Conservation (phyloP, 2,329 filamentous ascomycete species). For the Xylaria sp. region DNA sequence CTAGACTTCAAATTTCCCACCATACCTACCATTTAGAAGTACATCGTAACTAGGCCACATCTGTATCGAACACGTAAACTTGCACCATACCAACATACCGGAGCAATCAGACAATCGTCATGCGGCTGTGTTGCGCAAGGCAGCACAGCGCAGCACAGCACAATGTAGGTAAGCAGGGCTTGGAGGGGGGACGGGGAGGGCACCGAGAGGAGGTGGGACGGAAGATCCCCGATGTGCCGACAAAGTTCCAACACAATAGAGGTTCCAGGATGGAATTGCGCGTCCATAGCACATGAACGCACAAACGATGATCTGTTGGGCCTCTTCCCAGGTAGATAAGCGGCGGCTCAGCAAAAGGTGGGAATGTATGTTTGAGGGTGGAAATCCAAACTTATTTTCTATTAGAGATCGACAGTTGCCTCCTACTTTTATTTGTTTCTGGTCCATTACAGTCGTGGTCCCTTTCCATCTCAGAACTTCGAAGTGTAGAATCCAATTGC, state of each 20-base stretch:
- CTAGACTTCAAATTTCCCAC: not conserved
- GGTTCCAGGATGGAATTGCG: slow-evolving; percentile 39
- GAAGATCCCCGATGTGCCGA: slow-evolving; percentile 43
- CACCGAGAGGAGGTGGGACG: slow-evolving; percentile 23
- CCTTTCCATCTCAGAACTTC: slow-evolving; percentile 1
- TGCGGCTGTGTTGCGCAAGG: slow-evolving; percentile 14
- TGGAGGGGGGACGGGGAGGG: not conserved
- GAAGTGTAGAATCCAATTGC: not conserved
- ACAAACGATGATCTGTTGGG: slow-evolving; percentile 16
- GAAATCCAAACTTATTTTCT: slow-evolving; percentile 30
- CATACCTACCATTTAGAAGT: slow-evolving; percentile 14
- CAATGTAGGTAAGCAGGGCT: slow-evolving; percentile 1
- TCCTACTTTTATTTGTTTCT: slow-evolving; percentile 17
- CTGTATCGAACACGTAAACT: slow-evolving; percentile 9
- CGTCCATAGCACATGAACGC: slow-evolving; percentile 29
- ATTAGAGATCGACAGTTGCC: slow-evolving; percentile 26
- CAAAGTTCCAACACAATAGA: slow-evolving; percentile 42
- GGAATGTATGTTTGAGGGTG: slow-evolving; percentile 31
- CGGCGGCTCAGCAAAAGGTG: slow-evolving; percentile 12
- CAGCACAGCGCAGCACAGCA: slow-evolving; percentile 7
- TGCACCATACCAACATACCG: slow-evolving; percentile 10
- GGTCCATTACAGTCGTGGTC: slow-evolving; percentile 9
- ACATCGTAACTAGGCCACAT: not conserved
- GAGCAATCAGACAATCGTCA: slow-evolving; percentile 1
- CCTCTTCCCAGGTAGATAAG: slow-evolving; percentile 13